Evolutionary conservation across 768 basidiomycete species (phyloP).

Genomic region (Tephrocybe sp.): DNA sequence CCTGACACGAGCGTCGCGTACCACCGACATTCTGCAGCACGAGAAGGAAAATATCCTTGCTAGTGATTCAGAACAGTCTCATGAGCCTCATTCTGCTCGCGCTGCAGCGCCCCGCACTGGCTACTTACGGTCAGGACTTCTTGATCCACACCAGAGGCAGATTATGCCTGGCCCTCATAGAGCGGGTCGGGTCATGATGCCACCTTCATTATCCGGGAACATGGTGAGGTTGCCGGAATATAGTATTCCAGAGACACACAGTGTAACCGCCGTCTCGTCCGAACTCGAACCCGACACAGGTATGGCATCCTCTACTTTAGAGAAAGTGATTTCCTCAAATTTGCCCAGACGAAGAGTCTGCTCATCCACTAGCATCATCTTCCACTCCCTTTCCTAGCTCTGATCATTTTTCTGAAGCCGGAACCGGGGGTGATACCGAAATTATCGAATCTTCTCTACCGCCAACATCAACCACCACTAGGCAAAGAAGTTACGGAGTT

Average conservation of each 20-base stretch:
- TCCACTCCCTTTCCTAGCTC: conserved; percentile 23
- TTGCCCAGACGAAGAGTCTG: conserved; percentile 20
- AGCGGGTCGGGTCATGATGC: conserved; percentile 51
- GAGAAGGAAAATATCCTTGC: conserved; percentile 48
- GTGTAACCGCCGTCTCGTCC: conserved; percentile 31
- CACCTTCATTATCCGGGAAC: conserved; percentile 22
- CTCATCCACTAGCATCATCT: conserved; percentile 9
- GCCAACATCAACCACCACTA: conserved; percentile 21
- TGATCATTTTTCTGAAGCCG: conserved; percentile 11
- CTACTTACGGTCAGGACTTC: conserved; percentile 27
- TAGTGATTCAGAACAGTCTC: conserved; percentile 34
- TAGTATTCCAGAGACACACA: conserved; percentile 27
- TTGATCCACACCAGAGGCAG: conserved; percentile 34
- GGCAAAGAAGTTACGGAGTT: conserved; percentile 29
- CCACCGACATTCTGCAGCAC: conserved; percentile 35
- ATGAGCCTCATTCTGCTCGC: conserved; percentile 29
- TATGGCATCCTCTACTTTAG: too few relatives aligned
- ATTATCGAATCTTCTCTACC: conserved; percentile 26
- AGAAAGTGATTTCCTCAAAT: too few relatives aligned
- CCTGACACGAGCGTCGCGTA: conserved; percentile 14
- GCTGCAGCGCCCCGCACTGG: conserved; percentile 8
- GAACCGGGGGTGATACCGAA: conserved; percentile 32
- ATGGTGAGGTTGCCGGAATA: conserved; percentile 12
- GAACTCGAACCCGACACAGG: conserved; percentile 42
- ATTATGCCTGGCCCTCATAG: conserved; percentile 45